Conservation (phyloP, 441 rosid species). For the Manihot esculenta region DNA sequence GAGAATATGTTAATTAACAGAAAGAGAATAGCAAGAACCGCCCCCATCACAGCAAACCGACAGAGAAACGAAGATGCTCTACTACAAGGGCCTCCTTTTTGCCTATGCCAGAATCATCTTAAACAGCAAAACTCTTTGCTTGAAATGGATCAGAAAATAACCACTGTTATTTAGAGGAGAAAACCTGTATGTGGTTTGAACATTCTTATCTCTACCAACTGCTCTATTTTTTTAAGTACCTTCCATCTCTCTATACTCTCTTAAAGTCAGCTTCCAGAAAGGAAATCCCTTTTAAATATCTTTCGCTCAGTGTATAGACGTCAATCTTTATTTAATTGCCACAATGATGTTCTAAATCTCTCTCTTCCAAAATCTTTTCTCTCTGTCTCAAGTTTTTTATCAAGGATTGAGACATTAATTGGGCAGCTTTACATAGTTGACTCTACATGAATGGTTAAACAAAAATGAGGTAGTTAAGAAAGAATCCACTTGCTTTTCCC, state of each 20-base stretch:
- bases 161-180: not conserved
- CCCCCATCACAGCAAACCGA: constrained; percentile 32
- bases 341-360: constrained; percentile 6
- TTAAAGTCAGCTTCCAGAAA: constrained; percentile 32
- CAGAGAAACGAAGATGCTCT: constrained; percentile 11
- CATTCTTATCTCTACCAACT: constrained; percentile 32
- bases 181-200: constrained; percentile 25
- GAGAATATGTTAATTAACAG: no score
- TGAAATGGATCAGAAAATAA: constrained; percentile 16
- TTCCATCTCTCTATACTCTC: constrained; percentile 5
- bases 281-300: constrained; percentile 15
- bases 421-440: constrained; percentile 27
- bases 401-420: not conserved
- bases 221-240: constrained; percentile 18
- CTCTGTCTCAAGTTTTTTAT: no score
- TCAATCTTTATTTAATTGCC: not conserved
- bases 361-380: not conserved
- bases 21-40: not conserved
- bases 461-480: constrained; percentile 24
- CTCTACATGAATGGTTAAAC: no score
- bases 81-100: constrained; percentile 8
- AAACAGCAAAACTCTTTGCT: constrained; percentile 13
- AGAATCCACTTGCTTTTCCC: constrained; percentile 17
- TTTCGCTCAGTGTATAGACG: not conserved
- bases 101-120: constrained; percentile 23